These are phyloP conservation scores for Xylaria palmicola DNA, from an alignment of 495 filamentous ascomycete species.

Conservation along the genomic window DNA sequence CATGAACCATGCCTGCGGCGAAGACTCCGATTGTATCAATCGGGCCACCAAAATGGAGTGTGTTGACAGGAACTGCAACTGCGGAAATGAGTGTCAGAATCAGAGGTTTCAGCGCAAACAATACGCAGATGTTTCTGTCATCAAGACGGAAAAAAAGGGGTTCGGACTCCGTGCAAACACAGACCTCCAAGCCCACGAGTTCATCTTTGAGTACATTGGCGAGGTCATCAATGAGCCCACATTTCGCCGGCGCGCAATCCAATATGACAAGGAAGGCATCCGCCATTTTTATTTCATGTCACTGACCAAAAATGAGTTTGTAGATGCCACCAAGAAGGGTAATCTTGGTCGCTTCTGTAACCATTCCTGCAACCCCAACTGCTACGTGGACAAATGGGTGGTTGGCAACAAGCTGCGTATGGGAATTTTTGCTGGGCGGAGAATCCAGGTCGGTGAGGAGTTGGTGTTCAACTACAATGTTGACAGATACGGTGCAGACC, in stretches of 20 bases:
- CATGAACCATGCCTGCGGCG: constrained; percentile 85
- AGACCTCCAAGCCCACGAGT: constrained; percentile 74
- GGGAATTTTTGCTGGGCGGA: constrained; percentile 94
- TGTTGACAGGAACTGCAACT: constrained; percentile 76
- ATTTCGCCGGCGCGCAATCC: constrained; percentile 83
- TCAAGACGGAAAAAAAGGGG: constrained; percentile 97
- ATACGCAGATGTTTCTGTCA: constrained; percentile 88
- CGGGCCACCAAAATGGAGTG: constrained; percentile 98
- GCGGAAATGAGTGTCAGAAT: constrained; percentile 85
- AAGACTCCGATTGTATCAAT: constrained; percentile 99
- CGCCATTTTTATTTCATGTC: constrained; percentile 99
- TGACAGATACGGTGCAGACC: constrained; percentile 94
- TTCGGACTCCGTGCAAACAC: constrained; percentile 83
- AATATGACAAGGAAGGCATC: constrained; percentile 94
- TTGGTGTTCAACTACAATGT: constrained; percentile 99
- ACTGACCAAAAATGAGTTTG: constrained; percentile 91
- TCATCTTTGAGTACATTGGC: constrained; percentile 97
- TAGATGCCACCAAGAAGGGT: constrained; percentile 95
- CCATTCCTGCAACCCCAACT: constrained; percentile 98
- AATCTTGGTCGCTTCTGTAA: constrained; percentile 98
- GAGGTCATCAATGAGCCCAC: constrained; percentile 93
- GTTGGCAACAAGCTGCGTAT: constrained; percentile 98
- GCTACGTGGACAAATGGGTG: constrained; percentile 99
- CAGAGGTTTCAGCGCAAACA: constrained; percentile 90
- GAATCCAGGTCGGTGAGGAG: constrained; percentile 86